Base-by-base conservation (phyloP, 352 stramenopile species). In the Globisporangium lucens region DNA sequence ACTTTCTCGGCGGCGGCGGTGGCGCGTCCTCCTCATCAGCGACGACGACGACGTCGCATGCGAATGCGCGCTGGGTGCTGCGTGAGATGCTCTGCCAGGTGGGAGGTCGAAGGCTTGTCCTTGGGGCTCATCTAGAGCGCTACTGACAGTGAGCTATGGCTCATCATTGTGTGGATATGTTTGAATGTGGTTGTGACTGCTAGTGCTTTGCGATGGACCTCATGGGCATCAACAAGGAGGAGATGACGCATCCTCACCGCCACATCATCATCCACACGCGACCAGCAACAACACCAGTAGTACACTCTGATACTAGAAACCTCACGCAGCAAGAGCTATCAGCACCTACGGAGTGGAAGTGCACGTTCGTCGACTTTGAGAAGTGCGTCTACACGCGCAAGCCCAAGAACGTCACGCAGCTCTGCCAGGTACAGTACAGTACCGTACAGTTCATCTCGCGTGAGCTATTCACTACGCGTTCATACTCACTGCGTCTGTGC, bases 321-420 rank as follows among this genome's bases (percentile, higher is more conserved):
- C 3, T n/a, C 4, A 53, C 7, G 47, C 47, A 41, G 36, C 36
- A 15, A 41, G 17, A 8, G 41, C 15, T 4, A 17, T 22, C 22
- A 30, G 3, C 49, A 35, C 46, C 43, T 17, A 4, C 43, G 64
- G 57, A 49, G 36, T 88, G 76, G 76, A 73, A 71, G 51, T 90
- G 82, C 66, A 82, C 80, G 10, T 91, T 93, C 55, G 74, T 93
- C 13, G 85, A 93, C 69, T 93, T 93, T 81, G 85, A 93, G 67
- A 90, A 89, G 57, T 93, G 85, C 47, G 75, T 74, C 29, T 73
- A 75, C 57, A 82, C 82, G 30, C 81, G 72, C 51, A 90, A 93
- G 35, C 81, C 80, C 41, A 90, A 90, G 69, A 93, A 93, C 71
- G 81, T 93, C 61, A 93, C 85, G 24, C 85, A 93, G 67, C 62